A percentile compares a stretch with the other conserved stretches of the same genome.
Evolutionary conservation across 257 asterid genomes (phyloP).

Genomic region (Craterostigma plantagineum): DNA sequence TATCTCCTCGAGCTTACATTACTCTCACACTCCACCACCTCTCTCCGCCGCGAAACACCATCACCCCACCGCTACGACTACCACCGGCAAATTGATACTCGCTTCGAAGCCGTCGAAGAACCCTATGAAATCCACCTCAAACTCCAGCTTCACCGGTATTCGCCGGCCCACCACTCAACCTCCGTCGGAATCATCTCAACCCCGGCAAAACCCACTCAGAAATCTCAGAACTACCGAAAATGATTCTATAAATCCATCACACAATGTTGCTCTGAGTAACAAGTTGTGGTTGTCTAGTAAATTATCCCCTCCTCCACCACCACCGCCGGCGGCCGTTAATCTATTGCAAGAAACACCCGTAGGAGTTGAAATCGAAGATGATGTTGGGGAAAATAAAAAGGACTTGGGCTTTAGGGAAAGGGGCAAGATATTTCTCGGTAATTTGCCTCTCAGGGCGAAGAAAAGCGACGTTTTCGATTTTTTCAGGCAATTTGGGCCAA

Average conservation of each 20-base stretch:
- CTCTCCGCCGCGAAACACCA: slow-evolving; percentile 24
- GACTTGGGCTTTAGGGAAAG: slow-evolving; percentile 42
- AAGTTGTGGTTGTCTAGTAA: slow-evolving; percentile 82
- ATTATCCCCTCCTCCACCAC: slow-evolving; percentile 40
- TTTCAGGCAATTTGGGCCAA: slow-evolving; percentile 90
- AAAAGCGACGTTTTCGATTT: slow-evolving; percentile 62
- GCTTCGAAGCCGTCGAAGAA: slow-evolving; percentile 23
- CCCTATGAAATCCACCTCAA: slow-evolving; percentile 9
- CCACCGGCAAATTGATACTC: slow-evolving; percentile 10
- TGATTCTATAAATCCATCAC: slow-evolving; percentile 11
- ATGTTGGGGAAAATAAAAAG: slow-evolving; percentile 18
- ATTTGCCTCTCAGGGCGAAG: slow-evolving; percentile 79
- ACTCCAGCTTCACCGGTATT: slow-evolving; percentile 22
- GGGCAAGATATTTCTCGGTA: slow-evolving; percentile 86
- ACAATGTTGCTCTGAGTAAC: slow-evolving; percentile 26
- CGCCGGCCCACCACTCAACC: slow-evolving; percentile 59
- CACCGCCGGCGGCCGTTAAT: slow-evolving; percentile 10
- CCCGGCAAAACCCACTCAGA: slow-evolving; percentile 43
- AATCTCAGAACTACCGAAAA: slow-evolving; percentile 19
- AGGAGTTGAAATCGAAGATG: slow-evolving; percentile 11
- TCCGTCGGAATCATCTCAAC: slow-evolving; percentile 19
- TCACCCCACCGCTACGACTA: slow-evolving; percentile 16
- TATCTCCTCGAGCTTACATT: slow-evolving; percentile 31
- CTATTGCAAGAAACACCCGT: slow-evolving; percentile 8
- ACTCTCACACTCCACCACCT: slow-evolving; percentile 15